phyloP scores from a whole-genome alignment of 345 rosid species.

The Trapa bicornis region DNA sequence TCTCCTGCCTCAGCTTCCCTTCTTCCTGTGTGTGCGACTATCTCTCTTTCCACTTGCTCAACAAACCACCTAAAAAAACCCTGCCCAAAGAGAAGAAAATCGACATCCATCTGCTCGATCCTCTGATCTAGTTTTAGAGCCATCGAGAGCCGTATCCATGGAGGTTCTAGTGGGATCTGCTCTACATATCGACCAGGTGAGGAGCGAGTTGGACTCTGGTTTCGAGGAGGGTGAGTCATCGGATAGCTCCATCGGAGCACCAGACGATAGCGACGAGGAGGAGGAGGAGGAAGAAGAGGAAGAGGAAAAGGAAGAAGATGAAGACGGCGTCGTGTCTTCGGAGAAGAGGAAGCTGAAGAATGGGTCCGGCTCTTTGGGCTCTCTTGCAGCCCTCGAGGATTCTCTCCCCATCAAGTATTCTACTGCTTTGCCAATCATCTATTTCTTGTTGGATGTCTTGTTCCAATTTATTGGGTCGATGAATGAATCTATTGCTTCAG shows the following conservation, averaged over 20 bases:
- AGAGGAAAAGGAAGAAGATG: not conserved
- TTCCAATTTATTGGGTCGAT: not conserved
- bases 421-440: not conserved
- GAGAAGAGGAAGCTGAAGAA: not conserved
- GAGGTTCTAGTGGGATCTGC: not conserved
- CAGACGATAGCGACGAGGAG: slow-evolving; percentile 2
- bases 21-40: not conserved
- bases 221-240: not conserved
- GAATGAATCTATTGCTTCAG: no score
- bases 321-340: not conserved
- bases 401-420: slow-evolving; percentile 10
- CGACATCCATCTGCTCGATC: not conserved
- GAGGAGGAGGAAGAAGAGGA: not conserved
- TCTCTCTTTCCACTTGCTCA: not conserved
- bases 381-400: slow-evolving; percentile 13
- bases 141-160: not conserved
- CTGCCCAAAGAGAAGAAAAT: no score
- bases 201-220: not conserved
- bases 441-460: not conserved
- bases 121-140: not conserved
- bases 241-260: slow-evolving; percentile 2
- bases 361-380: slow-evolving; percentile 5
- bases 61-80: not conserved
- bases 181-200: not conserved
- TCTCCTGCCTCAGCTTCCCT: not conserved